Percentiles rank a stretch among this genome's conserved stretches.
phyloP scores from a whole-genome alignment of 768 basidiomycete genomes.

The Mycena maculata region DNA sequence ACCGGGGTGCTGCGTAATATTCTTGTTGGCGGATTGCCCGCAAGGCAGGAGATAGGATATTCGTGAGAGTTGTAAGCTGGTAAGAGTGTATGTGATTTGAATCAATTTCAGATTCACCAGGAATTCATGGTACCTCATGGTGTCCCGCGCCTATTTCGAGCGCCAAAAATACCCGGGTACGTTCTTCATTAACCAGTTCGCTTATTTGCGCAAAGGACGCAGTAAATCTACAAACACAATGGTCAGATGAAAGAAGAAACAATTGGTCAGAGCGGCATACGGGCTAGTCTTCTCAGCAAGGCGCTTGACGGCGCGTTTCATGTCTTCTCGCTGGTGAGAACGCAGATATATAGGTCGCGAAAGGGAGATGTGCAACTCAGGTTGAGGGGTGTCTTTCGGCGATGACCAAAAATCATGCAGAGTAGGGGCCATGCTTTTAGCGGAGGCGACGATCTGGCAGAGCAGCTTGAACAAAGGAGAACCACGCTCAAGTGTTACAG shows the following conservation, averaged over 20 bases:
- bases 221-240: slow-evolving; percentile 62
- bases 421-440: slow-evolving; percentile 58
- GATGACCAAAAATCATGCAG: slow-evolving; percentile 57
- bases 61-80: slow-evolving; percentile 70
- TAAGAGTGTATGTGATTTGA: neutral
- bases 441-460: slow-evolving; percentile 54
- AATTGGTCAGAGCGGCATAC: slow-evolving; percentile 43
- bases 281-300: slow-evolving; percentile 58
- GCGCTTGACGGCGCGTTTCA: slow-evolving; percentile 70
- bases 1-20: slow-evolving; percentile 85
- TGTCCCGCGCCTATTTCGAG: slow-evolving; percentile 89
- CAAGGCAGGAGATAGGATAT: slow-evolving; percentile 69
- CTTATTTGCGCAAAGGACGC: slow-evolving; percentile 80
- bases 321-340: slow-evolving; percentile 80
- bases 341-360: slow-evolving; percentile 85
- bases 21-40: slow-evolving; percentile 73
- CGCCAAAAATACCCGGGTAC: slow-evolving; percentile 82
- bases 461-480: slow-evolving; percentile 61
- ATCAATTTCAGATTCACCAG: neutral
- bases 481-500: slow-evolving; percentile 58
- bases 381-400: slow-evolving; percentile 31
- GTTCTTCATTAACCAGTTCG: slow-evolving; percentile 82
- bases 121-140: slow-evolving; percentile 63
- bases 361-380: slow-evolving; percentile 85
- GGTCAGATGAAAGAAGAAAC: slow-evolving; percentile 7